A percentile compares a stretch with the other conserved stretches of the same genome.
Conservation (phyloP, 768 basidiomycete genomes). For the Mycena galopus region DNA sequence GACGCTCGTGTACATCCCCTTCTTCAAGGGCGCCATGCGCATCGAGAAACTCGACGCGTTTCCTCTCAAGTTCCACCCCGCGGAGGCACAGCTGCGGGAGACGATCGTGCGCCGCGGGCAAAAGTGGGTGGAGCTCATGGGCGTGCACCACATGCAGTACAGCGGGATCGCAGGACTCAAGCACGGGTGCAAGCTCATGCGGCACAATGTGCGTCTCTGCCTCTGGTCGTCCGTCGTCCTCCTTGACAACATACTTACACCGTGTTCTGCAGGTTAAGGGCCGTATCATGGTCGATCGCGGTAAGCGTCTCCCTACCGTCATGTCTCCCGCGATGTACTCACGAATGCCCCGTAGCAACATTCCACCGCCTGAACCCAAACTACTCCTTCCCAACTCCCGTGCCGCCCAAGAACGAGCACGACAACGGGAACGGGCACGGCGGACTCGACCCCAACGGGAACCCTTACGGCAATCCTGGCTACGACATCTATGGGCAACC, state of each 20-base stretch:
- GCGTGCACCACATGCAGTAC: slow-evolving; percentile 69
- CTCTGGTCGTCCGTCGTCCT: neutral
- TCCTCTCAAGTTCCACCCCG: slow-evolving; percentile 65
- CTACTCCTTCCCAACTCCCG: slow-evolving; percentile 58
- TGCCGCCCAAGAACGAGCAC: slow-evolving; percentile 43
- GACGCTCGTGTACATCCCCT: slow-evolving; percentile 54
- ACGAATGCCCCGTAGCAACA: slow-evolving; percentile 46
- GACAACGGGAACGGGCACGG: slow-evolving; percentile 26
- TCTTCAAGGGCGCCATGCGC: slow-evolving; percentile 63
- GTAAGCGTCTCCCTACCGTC: slow-evolving; percentile 42
- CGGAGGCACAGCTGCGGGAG: slow-evolving; percentile 56
- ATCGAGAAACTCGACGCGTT: slow-evolving; percentile 65
- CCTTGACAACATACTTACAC: neutral
- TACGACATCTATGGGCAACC: slow-evolving; percentile 43
- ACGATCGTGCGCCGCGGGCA: slow-evolving; percentile 62
- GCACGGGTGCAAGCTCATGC: slow-evolving; percentile 50
- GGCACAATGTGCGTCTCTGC: slow-evolving; percentile 59
- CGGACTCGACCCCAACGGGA: neutral
- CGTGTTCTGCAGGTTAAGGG: slow-evolving; percentile 57
- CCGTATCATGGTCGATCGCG: slow-evolving; percentile 73
- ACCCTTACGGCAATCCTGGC: neutral
- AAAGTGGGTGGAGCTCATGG: slow-evolving; percentile 68
- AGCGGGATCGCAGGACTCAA: slow-evolving; percentile 64
- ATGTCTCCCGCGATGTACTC: neutral
- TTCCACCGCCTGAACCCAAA: slow-evolving; percentile 68